Base-by-base conservation (phyloP, 192 early-diverging fungal species). In the Coemansia umbellata region DNA sequence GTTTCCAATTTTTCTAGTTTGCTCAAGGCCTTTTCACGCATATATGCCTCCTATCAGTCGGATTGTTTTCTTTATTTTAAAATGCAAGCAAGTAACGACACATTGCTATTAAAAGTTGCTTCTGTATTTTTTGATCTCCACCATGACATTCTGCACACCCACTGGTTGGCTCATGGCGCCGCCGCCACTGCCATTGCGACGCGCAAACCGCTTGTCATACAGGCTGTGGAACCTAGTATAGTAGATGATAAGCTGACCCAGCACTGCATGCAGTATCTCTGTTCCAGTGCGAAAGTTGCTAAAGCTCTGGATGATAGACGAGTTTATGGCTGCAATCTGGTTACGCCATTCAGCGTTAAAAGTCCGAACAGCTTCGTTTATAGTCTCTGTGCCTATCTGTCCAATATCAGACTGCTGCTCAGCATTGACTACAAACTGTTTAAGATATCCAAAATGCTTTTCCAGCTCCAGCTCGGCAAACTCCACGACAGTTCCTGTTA, bases 261-360 rank as follows among this genome's bases (percentile, higher is more conserved):
- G 73, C 1, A 90, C 87, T 11, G 86, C 82, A 60, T 99, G 96
- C 41, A 97, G 74, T 17, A 96, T 89, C n/a, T 84, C 69, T 0
- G 92, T 91, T 9, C 96, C 94, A 40, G 94, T 97, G 53, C 89
- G 90, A 69, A 95, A 97, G 78, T 95, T 97, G 36, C 92, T 85
- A 61, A 99, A 99, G 57, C 86, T 82, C 56, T 93, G 91, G 44
- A 93, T 87, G 19, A 97, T 85, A 6, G 87, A 85, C 18, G 83
- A 80, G 47, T 96, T 95, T 58, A 99, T 87, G 14, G 77, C 69
- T 2, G 81, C 60, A 4, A 99, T 74, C 23, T 83, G 83, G 28
- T 71, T 63, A 1, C 90, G 86, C 92, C 93, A 99, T 11, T 78
- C 83, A 36, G 74, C 63, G 36, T 88, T 87, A 75, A 99, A 99